phyloP scores from a whole-genome alignment of 2,329 filamentous ascomycete genomes.

The Claviceps sp. region DNA sequence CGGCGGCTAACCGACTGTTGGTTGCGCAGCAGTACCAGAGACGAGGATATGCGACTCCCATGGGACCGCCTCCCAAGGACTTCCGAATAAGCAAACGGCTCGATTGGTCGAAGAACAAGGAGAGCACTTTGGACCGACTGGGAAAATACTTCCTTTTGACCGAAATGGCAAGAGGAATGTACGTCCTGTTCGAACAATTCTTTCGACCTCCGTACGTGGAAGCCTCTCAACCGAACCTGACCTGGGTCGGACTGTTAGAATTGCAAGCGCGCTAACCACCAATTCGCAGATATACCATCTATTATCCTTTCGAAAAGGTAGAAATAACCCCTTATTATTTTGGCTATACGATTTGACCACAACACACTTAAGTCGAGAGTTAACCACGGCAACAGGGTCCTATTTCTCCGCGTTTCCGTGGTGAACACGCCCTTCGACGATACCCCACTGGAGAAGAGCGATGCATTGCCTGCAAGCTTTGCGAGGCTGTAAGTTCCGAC shows the following conservation, averaged over 20 bases:
- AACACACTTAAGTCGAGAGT: constrained; percentile 3
- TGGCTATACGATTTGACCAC: background rate
- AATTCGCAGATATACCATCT: constrained; percentile 77
- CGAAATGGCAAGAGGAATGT: constrained; percentile 97
- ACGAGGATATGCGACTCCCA: constrained; percentile 50
- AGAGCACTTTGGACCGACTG: constrained; percentile 66
- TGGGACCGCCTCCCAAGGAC: constrained; percentile 62
- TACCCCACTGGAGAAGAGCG: constrained; percentile 97
- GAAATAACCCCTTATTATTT: constrained; percentile 8
- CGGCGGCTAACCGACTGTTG: constrained; percentile 10
- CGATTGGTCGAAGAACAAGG: constrained; percentile 68
- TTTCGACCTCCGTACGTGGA: constrained; percentile 86
- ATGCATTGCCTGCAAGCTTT: constrained; percentile 99
- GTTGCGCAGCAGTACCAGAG: constrained; percentile 11
- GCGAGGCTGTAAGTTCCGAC: constrained; percentile 55
- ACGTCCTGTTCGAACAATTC: constrained; percentile 92
- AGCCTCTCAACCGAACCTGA: background rate
- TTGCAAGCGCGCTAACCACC: background rate
- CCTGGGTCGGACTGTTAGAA: background rate
- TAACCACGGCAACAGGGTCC: constrained; percentile 47
- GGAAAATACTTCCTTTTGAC: constrained; percentile 92
- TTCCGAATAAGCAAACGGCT: constrained; percentile 65
- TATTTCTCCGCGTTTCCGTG: constrained; percentile 94
- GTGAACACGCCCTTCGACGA: constrained; percentile 89
- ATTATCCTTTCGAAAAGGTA: constrained; percentile 95